Evolutionary conservation across 2,329 filamentous ascomycete genomes (phyloP).

Genomic region (Penicillium sp.): DNA sequence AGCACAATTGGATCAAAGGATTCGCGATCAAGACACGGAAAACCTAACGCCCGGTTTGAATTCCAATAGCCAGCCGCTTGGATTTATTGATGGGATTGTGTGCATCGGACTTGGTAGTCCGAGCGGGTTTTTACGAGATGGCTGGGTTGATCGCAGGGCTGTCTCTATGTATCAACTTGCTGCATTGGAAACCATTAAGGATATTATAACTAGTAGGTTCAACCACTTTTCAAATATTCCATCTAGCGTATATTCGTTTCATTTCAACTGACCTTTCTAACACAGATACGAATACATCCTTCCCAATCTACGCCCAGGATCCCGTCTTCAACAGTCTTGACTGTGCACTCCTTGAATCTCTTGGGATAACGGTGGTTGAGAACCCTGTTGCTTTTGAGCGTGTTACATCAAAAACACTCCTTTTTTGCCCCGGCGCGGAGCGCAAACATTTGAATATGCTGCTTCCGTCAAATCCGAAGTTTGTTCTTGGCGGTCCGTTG

Average conservation of each 20-base stretch:
- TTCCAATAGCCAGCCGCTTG: neutral
- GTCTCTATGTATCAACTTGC: slow-evolving; percentile 49
- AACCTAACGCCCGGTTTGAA: neutral
- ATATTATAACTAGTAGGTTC: slow-evolving; percentile 30
- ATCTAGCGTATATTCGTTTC: neutral
- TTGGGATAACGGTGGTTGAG: slow-evolving; percentile 43
- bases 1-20: slow-evolving; percentile 8
- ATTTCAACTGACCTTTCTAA: neutral
- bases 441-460: slow-evolving; percentile 57
- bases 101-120: slow-evolving; percentile 48
- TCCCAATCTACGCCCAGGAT: slow-evolving; percentile 55
- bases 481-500: slow-evolving; percentile 61
- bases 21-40: neutral
- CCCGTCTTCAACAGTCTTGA: slow-evolving; percentile 58
- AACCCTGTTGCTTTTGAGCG: slow-evolving; percentile 58
- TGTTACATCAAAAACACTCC: slow-evolving; percentile 55
- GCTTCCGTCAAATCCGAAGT: slow-evolving; percentile 53
- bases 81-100: slow-evolving; percentile 34
- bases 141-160: slow-evolving; percentile 46
- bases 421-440: slow-evolving; percentile 65
- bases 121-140: slow-evolving; percentile 46
- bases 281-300: neutral
- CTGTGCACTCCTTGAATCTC: slow-evolving; percentile 37
- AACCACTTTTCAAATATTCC: neutral
- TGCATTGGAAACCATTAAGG: slow-evolving; percentile 37